phyloP scores from a whole-genome alignment of 495 filamentous ascomycete genomes.

The Pyronema domesticum region DNA sequence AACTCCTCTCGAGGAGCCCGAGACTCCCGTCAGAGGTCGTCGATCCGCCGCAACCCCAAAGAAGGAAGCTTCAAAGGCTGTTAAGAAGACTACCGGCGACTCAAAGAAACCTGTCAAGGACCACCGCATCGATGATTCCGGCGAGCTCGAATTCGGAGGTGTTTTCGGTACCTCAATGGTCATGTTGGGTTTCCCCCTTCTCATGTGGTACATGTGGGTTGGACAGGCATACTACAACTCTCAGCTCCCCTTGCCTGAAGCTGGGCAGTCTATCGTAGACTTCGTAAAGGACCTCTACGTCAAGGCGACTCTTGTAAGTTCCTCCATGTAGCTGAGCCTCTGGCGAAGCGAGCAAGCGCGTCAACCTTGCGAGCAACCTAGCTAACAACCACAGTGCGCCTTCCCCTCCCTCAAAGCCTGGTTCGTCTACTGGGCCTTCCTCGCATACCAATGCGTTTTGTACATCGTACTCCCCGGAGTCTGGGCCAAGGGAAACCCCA shows the following conservation, averaged over 20 bases:
- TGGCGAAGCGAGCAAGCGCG: background rate
- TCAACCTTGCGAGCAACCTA: background rate
- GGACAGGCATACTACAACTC: slow-evolving; percentile 82
- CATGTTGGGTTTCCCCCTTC: slow-evolving; percentile 79
- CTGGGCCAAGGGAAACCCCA: slow-evolving; percentile 64
- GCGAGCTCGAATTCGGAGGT: slow-evolving; percentile 79
- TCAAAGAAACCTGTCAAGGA: slow-evolving; percentile 36
- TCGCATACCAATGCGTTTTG: slow-evolving; percentile 60
- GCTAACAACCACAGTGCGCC: slow-evolving; percentile 34
- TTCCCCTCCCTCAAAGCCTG: slow-evolving; percentile 67
- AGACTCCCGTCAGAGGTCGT: background rate
- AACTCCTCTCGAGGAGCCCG: background rate
- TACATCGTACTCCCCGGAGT: slow-evolving; percentile 78
- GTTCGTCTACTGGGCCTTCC: slow-evolving; percentile 83
- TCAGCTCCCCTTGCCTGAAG: slow-evolving; percentile 49
- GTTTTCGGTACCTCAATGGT: slow-evolving; percentile 54
- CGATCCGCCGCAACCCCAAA: background rate
- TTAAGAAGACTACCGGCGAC: background rate
- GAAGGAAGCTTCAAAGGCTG: background rate
- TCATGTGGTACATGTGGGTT: slow-evolving; percentile 99
- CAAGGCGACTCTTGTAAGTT: slow-evolving; percentile 44
- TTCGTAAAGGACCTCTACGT: slow-evolving; percentile 49
- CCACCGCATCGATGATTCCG: slow-evolving; percentile 61
- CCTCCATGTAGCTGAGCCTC: background rate
- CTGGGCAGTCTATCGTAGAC: slow-evolving; percentile 44